These are phyloP conservation scores for Metrosideros polymorpha DNA, from an alignment of 441 rosid species.

Conservation along the genomic window DNA sequence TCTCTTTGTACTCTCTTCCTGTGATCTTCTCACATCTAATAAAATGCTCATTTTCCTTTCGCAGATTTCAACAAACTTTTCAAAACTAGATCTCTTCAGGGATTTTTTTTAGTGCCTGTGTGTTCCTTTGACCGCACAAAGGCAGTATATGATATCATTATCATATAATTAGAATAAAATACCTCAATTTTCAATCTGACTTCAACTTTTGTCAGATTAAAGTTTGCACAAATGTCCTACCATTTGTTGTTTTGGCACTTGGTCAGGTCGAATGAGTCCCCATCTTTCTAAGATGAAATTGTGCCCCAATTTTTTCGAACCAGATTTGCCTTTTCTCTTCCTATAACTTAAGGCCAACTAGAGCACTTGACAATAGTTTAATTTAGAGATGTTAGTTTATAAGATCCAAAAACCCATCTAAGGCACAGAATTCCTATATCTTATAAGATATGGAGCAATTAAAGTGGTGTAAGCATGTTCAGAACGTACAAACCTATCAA, in stretches of 20 bases:
- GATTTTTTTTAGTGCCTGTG: neutral
- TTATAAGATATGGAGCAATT: neutral
- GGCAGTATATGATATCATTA: neutral
- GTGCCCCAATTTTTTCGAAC: neutral
- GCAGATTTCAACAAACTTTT: neutral
- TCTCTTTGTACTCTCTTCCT: neutral
- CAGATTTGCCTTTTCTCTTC: neutral
- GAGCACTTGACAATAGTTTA: neutral
- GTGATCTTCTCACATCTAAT: neutral
- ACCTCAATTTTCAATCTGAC: neutral
- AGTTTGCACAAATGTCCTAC: neutral
- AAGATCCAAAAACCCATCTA: neutral
- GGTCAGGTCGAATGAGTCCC: neutral
- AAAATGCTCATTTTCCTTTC: neutral
- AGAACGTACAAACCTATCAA: slow-evolving; percentile 50
- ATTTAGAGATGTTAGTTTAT: neutral
- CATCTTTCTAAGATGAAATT: neutral
- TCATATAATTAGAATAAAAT: neutral
- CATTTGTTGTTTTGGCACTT: neutral
- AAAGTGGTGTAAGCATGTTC: neutral
- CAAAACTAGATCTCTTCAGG: neutral
- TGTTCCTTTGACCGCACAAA: neutral
- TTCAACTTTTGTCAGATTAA: neutral
- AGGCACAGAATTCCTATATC: neutral
- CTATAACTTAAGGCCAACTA: neutral